Base-by-base conservation (phyloP, 1,284 basidiomycete genomes). In the Cerrena zonata region DNA sequence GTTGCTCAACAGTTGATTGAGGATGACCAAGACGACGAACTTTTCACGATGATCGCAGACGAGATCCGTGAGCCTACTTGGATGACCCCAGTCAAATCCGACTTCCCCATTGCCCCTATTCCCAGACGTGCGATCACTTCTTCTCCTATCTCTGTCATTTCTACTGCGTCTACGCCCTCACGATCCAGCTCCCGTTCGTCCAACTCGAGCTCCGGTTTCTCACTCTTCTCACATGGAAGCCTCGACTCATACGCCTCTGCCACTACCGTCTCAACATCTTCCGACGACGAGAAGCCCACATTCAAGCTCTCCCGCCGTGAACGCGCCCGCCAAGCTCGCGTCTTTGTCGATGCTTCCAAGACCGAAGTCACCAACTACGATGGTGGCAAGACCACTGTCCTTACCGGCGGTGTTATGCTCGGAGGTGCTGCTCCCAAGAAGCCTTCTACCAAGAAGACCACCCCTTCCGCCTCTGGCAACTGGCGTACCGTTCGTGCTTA, bases 391-490 rank as follows among this genome's bases (percentile, higher is more conserved):
- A 90, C 86, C 51, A 89, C 86, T 37, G 87, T 89, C 47, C 77
- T 90, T 56, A 88, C 87, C 5, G 86, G 86, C 49, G 86, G 87
- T 57, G 87, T 89, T 57, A 90, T 90, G 86, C 84, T 90, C 56
- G 86, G 86, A 47, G 77, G 70, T 45, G 54, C 50, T 48, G 61
- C 62, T 42, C 58, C 71, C 60, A 46, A 69, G 56, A 60, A 63
- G 62, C 49, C 54, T 25, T 45, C 55, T 10, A 56, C 53, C 49
- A 61, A 59, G 60, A 64, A 61, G 57, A 50, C 56, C 50, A 50
- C 26, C 45, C 47, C 55, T 54, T 55, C 67, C 59, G 62, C 64
- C 56, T 63, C 62, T 60, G 58, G 62, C 65, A 75, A 65, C 72
- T 83, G 81, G 80, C 78, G 80, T 58, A 53, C 63, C 48, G 21